phyloP scores from a whole-genome alignment of 495 filamentous ascomycete species.

The Oidiodendron maius region DNA sequence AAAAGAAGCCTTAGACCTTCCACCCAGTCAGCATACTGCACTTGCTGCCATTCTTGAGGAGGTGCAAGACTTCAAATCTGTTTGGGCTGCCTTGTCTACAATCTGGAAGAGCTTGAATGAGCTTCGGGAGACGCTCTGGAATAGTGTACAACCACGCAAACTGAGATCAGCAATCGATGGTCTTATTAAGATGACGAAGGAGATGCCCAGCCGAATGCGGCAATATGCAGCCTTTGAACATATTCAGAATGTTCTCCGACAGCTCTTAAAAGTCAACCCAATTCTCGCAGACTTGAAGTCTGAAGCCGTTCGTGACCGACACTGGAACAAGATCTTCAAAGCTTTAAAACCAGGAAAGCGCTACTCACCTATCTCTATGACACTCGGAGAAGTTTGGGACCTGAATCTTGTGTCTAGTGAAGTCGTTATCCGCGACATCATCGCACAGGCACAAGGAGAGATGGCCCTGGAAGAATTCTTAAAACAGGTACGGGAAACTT shows the following conservation, averaged over 20 bases:
- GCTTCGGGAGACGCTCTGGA: conserved; percentile 86
- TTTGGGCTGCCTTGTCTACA: conserved; percentile 89
- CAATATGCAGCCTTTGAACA: conserved; percentile 99
- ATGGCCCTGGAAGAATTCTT: conserved; percentile 98
- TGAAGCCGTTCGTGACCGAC: conserved; percentile 89
- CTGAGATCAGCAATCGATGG: conserved; percentile 81
- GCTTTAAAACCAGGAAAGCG: conserved; percentile 81
- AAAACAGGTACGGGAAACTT: conserved; percentile 92
- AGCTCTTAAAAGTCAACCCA: conserved; percentile 82
- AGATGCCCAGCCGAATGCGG: conserved; percentile 98
- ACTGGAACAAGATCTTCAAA: conserved; percentile 98
- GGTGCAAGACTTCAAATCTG: conserved; percentile 97
- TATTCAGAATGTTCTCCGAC: conserved; percentile 83
- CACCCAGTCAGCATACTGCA: conserved; percentile 67
- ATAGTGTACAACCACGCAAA: conserved; percentile 86
- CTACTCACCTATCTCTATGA: conserved; percentile 89
- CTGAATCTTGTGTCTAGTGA: conserved; percentile 84
- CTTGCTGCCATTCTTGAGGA: conserved; percentile 83
- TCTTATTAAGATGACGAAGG: conserved; percentile 95
- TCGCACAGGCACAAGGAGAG: conserved; percentile 92
- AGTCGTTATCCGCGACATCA: conserved; percentile 79
- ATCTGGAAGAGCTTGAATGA: conserved; percentile 98
- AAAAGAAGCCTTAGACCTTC: conserved; percentile 91
- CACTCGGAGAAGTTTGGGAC: conserved; percentile 96
- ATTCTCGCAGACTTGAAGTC: conserved; percentile 90